These are phyloP conservation scores for Madurella fahalii DNA, from an alignment of 2,329 filamentous ascomycete genomes.

Conservation along the genomic window DNA sequence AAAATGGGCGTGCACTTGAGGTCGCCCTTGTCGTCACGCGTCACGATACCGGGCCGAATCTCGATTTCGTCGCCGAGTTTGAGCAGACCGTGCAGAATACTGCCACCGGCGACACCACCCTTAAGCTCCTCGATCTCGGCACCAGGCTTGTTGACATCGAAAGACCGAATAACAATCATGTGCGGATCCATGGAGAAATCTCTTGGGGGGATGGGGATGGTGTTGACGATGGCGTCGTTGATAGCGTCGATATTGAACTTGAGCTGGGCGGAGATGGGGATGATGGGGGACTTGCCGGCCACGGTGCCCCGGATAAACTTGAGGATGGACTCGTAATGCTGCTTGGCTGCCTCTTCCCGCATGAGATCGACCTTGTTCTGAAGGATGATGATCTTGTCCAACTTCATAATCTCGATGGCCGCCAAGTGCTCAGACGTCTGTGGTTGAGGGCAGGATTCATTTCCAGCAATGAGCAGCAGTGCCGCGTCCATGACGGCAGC, in stretches of 20 bases:
- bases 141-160: constrained; percentile 99
- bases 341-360: constrained; percentile 87
- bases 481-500: constrained; percentile 99
- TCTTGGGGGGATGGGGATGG: constrained; percentile 84
- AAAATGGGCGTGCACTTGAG: constrained; percentile 97
- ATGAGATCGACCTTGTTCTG: constrained; percentile 99
- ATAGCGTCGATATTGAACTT: constrained; percentile 99
- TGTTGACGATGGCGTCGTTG: constrained; percentile 92
- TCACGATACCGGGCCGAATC: constrained; percentile 97
- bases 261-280: constrained; percentile 94
- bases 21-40: constrained; percentile 86
- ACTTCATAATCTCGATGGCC: constrained; percentile 99
- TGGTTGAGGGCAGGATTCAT: constrained; percentile 96
- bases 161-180: constrained; percentile 99
- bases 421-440: constrained; percentile 98
- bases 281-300: constrained; percentile 89
- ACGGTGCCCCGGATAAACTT: constrained; percentile 99
- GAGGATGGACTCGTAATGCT: constrained; percentile 94
- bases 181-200: constrained; percentile 91
- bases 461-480: constrained; percentile 91
- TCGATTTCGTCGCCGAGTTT: constrained; percentile 98
- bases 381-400: constrained; percentile 98
- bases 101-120: constrained; percentile 96
- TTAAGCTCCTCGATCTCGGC: constrained; percentile 98
- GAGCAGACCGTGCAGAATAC: constrained; percentile 91